Conservation (phyloP, 768 basidiomycete genomes). For the Naganishia antarctica region DNA sequence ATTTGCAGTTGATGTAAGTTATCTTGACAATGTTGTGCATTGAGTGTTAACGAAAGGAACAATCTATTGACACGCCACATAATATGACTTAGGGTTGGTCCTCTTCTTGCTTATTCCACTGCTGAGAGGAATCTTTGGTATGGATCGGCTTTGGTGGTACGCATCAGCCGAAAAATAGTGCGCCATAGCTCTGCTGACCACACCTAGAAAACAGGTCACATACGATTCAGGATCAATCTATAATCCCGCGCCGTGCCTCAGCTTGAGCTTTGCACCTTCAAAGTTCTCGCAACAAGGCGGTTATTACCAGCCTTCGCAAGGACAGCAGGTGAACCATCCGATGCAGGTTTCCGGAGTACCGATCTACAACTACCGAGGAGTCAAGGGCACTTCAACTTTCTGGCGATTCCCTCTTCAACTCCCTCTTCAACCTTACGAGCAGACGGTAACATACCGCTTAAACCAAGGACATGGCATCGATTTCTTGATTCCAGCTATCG, state of each 20-base stretch:
- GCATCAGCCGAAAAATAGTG: constrained; percentile 55
- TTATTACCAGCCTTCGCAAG: constrained; percentile 22
- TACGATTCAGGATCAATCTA: constrained; percentile 39
- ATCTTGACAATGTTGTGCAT: background rate
- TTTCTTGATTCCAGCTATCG: constrained; percentile 75
- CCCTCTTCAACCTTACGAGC: constrained; percentile 66
- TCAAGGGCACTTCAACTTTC: constrained; percentile 74
- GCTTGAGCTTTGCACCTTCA: constrained; percentile 37
- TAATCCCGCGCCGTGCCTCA: constrained; percentile 34
- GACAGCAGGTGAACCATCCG: constrained; percentile 10
- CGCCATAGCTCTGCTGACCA: constrained; percentile 39
- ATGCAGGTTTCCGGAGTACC: constrained; percentile 27
- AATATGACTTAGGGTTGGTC: constrained; percentile 71
- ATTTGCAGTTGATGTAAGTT: constrained; percentile 66
- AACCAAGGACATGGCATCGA: constrained; percentile 71
- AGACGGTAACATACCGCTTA: constrained; percentile 72
- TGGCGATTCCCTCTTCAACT: constrained; percentile 87
- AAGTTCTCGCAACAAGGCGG: constrained; percentile 31
- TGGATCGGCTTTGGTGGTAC: constrained; percentile 78
- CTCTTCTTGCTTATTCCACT: constrained; percentile 84
- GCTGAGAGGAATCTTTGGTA: constrained; percentile 76
- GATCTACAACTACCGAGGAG: constrained; percentile 38
- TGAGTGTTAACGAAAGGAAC: no score
- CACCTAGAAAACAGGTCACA: constrained; percentile 44
- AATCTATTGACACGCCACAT: background rate